Evolutionary conservation across 1,139 yeast genomes (phyloP).

Genomic region (Sugiyamaella novakii): DNA sequence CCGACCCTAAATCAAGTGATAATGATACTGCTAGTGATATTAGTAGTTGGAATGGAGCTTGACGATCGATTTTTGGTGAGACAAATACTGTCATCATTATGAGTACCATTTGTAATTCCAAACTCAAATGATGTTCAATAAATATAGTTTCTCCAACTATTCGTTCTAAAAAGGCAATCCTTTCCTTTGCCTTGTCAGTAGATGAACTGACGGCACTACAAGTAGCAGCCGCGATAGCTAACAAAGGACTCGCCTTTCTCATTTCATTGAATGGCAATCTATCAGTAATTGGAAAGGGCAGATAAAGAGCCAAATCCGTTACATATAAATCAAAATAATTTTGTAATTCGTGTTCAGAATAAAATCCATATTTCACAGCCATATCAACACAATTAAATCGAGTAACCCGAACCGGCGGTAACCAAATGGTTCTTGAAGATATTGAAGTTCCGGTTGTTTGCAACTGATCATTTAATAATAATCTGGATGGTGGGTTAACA

Average conservation of each 20-base stretch:
- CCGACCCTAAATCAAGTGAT: constrained; percentile 53
- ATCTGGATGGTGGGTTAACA: constrained; percentile 35
- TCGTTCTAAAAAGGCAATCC: constrained; percentile 51
- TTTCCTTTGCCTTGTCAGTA: constrained; percentile 43
- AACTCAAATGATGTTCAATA: constrained; percentile 49
- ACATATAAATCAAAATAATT: constrained; percentile 45
- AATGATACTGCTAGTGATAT: constrained; percentile 50
- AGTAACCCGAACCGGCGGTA: constrained; percentile 47
- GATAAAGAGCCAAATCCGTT: constrained; percentile 47
- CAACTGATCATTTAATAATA: constrained; percentile 27
- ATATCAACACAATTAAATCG: constrained; percentile 49
- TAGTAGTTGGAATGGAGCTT: constrained; percentile 53
- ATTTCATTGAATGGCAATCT: constrained; percentile 47
- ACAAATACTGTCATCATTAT: constrained; percentile 48
- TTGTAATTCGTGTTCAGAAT: constrained; percentile 39
- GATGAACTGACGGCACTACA: constrained; percentile 53
- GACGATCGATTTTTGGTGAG: constrained; percentile 52
- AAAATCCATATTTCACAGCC: constrained; percentile 42
- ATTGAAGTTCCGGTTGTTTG: background rate
- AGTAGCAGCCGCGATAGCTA: constrained; percentile 51
- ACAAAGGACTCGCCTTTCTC: constrained; percentile 48
- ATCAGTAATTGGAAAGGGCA: constrained; percentile 52
- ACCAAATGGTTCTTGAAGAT: constrained; percentile 27
- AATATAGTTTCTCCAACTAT: constrained; percentile 50
- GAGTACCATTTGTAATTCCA: constrained; percentile 49